phyloP scores from a whole-genome alignment of 768 basidiomycete genomes.

The Termitomyces sp. region DNA sequence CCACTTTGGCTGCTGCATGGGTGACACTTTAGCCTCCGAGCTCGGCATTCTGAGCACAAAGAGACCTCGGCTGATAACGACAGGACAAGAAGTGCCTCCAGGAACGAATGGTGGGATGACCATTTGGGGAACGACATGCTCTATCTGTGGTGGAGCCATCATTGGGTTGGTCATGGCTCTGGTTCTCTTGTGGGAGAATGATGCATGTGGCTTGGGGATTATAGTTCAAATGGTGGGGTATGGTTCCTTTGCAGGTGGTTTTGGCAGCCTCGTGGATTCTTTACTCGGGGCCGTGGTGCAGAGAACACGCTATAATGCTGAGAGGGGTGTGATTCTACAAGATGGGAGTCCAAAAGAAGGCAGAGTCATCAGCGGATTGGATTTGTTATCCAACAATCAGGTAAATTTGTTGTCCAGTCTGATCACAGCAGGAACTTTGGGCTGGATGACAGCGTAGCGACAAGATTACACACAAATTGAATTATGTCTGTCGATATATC shows the following conservation, averaged over 20 bases:
- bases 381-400: constrained; percentile 82
- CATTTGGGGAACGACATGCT: constrained; percentile 66
- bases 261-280: constrained; percentile 88
- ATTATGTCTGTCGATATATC: background rate
- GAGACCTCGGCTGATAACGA: constrained; percentile 75
- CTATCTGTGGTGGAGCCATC: constrained; percentile 63
- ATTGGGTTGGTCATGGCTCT: constrained; percentile 62
- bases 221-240: constrained; percentile 43
- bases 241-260: constrained; percentile 62
- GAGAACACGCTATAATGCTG: constrained; percentile 64
- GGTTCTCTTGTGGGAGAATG: constrained; percentile 59
- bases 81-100: constrained; percentile 66
- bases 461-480: background rate
- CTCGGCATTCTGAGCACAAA: constrained; percentile 78
- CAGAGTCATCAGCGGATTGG: constrained; percentile 51
- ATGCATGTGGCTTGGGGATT: constrained; percentile 42
- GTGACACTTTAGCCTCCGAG: constrained; percentile 92
- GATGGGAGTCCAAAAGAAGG: constrained; percentile 33
- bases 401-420: constrained; percentile 39
- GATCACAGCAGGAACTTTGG: constrained; percentile 26
- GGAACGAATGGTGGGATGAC: constrained; percentile 93
- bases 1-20: constrained; percentile 87
- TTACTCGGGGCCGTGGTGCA: constrained; percentile 87
- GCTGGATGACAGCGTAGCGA: constrained; percentile 18
- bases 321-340: constrained; percentile 58